A percentile compares a stretch with the other conserved stretches of the same genome.
These are phyloP conservation scores for Pezicula carpinea DNA, from an alignment of 2,329 filamentous ascomycete species.

Conservation along the genomic window DNA sequence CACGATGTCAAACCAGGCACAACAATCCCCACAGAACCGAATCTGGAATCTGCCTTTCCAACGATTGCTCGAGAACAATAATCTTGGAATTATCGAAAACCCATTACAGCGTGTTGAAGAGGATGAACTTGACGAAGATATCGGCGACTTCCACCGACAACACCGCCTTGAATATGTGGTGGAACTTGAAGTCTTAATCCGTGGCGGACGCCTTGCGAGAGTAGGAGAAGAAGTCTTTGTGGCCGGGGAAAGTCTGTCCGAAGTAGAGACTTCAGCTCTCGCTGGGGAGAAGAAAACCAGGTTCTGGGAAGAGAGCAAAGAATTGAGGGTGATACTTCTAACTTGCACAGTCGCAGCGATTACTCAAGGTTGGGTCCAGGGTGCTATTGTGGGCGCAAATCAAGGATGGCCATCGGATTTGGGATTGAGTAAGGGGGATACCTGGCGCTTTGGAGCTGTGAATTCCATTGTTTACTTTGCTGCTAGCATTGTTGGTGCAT, in stretches of 20 bases:
- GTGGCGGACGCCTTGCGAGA: not conserved
- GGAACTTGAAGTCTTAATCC: not conserved
- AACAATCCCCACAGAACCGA: too few species aligned
- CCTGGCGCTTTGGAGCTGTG: not conserved
- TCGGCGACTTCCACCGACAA: too few species aligned
- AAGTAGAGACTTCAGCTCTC: not conserved
- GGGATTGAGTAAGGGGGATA: not conserved
- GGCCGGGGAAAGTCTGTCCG: not conserved
- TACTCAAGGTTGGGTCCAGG: not conserved
- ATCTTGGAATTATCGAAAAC: too few species aligned
- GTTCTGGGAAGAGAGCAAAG: not conserved
- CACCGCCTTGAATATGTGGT: not conserved
- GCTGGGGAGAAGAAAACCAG: not conserved
- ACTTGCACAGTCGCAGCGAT: not conserved
- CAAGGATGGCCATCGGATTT: not conserved
- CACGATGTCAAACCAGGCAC: too few species aligned
- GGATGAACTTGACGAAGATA: too few species aligned
- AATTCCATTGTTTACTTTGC: constrained; percentile 1
- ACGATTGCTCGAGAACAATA: too few species aligned
- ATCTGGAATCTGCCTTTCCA: too few species aligned
- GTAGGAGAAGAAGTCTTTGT: not conserved
- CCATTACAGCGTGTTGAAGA: too few species aligned
- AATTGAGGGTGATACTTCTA: not conserved
- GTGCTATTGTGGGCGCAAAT: not conserved
- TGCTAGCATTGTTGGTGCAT: constrained; percentile 44